Percentiles rank a stretch among this genome's conserved stretches.
Conservation (phyloP, 805 yeast species). For the Grigorovia yakushimaensis region DNA sequence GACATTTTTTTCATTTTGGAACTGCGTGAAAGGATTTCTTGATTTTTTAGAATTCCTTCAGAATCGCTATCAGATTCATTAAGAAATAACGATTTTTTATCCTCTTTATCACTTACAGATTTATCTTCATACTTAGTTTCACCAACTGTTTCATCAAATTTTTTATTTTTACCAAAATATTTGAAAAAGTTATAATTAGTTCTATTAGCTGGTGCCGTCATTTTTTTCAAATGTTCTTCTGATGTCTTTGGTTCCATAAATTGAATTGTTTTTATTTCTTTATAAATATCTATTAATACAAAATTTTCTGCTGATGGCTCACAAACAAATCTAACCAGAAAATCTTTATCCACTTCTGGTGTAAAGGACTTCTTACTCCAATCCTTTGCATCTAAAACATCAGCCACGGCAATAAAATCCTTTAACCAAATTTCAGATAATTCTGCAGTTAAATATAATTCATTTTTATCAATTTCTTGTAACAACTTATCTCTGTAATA, state of each 20-base stretch:
- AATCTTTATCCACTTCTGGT: conserved; percentile 11
- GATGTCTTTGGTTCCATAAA: conserved; percentile 18
- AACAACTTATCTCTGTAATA: conserved; percentile 13
- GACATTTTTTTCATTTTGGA: too few species aligned
- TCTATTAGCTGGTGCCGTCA: conserved; percentile 9
- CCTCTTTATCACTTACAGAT: neutral
- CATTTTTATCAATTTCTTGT: conserved; percentile 29
- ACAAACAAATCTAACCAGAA: conserved; percentile 27
- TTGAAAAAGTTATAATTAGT: neutral
- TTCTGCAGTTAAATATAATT: conserved; percentile 47
- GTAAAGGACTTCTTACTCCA: conserved; percentile 25
- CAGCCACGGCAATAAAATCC: conserved; percentile 37
- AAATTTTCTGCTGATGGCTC: conserved; percentile 26
- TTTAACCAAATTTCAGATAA: conserved; percentile 34
- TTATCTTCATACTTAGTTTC: neutral
- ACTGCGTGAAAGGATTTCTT: too few species aligned
- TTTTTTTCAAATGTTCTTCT: conserved; percentile 20
- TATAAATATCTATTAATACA: conserved; percentile 16
- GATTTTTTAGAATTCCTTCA: too few species aligned
- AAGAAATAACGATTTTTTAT: neutral
- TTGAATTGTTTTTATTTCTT: conserved; percentile 13
- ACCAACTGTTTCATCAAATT: neutral
- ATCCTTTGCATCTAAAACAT: conserved; percentile 32
- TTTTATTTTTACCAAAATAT: neutral
- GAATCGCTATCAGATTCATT: neutral